Evolutionary conservation across 495 filamentous ascomycete species (phyloP).

Genomic region (Haplographium delicatum): DNA sequence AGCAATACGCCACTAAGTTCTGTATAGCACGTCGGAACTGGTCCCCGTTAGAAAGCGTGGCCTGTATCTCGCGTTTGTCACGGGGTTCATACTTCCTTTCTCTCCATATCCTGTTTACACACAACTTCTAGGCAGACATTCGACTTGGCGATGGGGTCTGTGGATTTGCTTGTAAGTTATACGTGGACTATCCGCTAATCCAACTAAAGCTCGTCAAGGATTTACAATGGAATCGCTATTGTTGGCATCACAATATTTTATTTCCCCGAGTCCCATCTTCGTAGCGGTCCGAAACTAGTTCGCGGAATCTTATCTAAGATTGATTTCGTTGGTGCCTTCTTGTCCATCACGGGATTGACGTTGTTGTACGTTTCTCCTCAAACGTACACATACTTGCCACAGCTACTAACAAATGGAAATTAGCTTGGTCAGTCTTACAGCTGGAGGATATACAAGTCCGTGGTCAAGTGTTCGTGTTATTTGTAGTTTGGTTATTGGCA

Average conservation of each 20-base stretch:
- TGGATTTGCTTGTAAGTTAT: neutral
- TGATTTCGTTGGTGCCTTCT: neutral
- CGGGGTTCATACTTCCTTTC: neutral
- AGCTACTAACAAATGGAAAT: neutral
- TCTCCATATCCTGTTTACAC: neutral
- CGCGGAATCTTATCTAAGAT: neutral
- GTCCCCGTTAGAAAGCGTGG: neutral
- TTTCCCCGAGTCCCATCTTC: neutral
- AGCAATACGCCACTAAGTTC: neutral
- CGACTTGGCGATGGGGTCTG: neutral
- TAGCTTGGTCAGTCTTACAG: neutral
- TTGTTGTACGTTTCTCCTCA: neutral
- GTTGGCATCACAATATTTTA: neutral
- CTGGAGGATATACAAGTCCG: conserved; percentile 2
- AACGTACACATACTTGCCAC: neutral
- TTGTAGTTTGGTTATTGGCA: conserved; percentile 25
- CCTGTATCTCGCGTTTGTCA: neutral
- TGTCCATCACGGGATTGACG: neutral
- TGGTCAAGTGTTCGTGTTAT: conserved; percentile 28
- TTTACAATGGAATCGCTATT: neutral
- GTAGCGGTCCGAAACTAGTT: too few species aligned
- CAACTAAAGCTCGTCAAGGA: neutral
- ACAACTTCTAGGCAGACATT: neutral
- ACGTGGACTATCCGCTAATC: neutral
- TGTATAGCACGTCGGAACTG: neutral